phyloP scores from a whole-genome alignment of 768 basidiomycete species.

The Mycena olivaceomarginata region DNA sequence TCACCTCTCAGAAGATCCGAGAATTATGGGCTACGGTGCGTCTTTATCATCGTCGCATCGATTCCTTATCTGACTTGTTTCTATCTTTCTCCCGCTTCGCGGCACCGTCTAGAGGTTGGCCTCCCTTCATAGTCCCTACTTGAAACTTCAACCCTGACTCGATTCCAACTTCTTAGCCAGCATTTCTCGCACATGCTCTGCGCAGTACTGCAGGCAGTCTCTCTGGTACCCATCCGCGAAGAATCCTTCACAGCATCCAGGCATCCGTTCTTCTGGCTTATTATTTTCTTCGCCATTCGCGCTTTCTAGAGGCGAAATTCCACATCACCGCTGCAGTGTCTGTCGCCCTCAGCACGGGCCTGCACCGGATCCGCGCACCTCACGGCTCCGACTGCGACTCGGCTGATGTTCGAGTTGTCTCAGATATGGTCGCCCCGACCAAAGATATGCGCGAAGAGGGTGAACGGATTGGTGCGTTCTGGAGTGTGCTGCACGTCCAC shows the following conservation, averaged over 20 bases:
- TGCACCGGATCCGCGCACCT: slow-evolving; percentile 49
- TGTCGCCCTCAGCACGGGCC: slow-evolving; percentile 50
- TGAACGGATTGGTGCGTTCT: slow-evolving; percentile 38
- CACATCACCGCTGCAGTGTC: slow-evolving; percentile 60
- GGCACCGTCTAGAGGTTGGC: no score
- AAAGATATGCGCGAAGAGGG: slow-evolving; percentile 20
- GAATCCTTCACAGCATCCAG: slow-evolving; percentile 58
- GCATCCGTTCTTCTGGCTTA: slow-evolving; percentile 65
- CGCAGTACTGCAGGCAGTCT: slow-evolving; percentile 53
- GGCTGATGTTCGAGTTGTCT: no score
- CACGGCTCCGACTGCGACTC: no score
- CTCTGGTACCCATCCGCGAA: slow-evolving; percentile 55
- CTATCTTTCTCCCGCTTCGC: no score
- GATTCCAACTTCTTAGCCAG: slow-evolving; percentile 28
- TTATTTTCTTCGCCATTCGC: slow-evolving; percentile 64
- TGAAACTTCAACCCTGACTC: no score
- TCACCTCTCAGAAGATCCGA: slow-evolving; percentile 44
- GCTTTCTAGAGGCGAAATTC: slow-evolving; percentile 64
- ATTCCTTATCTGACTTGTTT: no score
- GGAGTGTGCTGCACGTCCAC: slow-evolving; percentile 54
- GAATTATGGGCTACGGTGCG: slow-evolving; percentile 52
- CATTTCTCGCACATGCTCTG: slow-evolving; percentile 59
- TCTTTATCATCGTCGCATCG: slow-evolving; percentile 42
- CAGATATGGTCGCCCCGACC: not conserved
- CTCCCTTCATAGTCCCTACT: no score